Base-by-base conservation (phyloP, 2,329 filamentous ascomycete genomes). In the Diaporthe caulivora region DNA sequence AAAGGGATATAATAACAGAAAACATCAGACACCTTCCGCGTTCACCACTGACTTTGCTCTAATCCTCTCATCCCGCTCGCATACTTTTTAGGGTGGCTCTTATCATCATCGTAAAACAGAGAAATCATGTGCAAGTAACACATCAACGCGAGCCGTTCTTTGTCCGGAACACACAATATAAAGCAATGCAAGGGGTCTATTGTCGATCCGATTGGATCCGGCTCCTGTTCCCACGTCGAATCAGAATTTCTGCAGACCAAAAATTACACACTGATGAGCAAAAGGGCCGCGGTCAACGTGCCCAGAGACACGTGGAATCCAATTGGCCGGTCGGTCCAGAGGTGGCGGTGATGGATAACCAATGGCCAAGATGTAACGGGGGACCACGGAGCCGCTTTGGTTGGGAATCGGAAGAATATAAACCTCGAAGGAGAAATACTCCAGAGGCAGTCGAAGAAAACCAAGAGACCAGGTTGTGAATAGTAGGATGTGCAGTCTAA, bases 401-500 rank as follows among this genome's bases (percentile, higher is more conserved):
- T 34, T 18, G 49, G n/a, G 69, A 31, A 62, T 60, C 69, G 44
- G 24, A 21, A 40, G 55, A 62, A 24, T 31, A 71, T 62, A 71
- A 31, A 31, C 37, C 57, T 31, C 31, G 42, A 18, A 21, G 44
- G 34, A 40, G 29, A 40, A 21, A 34, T 42, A 42, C 54, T 62
- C 69, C 55, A 62, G 44, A 42, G 34, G 17, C 47, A 34, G 69
- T 62, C 24, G 44, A 49, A 71, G 18, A 53, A 42, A 47, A 53
- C 57, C 69, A 49, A 71, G 31, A 49, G 44, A 60, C 53, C 69
- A 62, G 58, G 69, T 71, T 24, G 47, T 62, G 57, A 70, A 37
- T 42, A 47, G 34, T 67, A 68, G 31, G 31, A 65, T 57, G 60
- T 71, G 71, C 58, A 60, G 57, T 73, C 73, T 75, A 75, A 62